phyloP scores from a whole-genome alignment of 2,329 filamentous ascomycete genomes.

The Microsporum audouinii region DNA sequence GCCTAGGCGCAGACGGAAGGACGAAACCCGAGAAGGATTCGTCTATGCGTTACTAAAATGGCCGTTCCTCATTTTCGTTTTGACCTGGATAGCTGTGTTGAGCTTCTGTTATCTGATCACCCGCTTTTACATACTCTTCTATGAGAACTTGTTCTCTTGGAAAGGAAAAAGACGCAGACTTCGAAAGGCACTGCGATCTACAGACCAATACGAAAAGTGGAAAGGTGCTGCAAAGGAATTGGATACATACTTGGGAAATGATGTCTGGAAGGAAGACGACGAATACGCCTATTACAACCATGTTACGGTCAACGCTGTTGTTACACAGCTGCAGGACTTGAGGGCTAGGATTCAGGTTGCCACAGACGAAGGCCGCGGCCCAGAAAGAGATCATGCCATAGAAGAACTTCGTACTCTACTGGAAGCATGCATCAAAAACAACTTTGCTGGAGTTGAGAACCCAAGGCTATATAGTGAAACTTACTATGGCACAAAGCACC shows the following conservation, averaged over 20 bases:
- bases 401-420: constrained; percentile 68
- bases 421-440: constrained; percentile 92
- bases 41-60: constrained; percentile 84
- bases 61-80: constrained; percentile 71
- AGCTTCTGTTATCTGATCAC: constrained; percentile 66
- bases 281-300: constrained; percentile 74
- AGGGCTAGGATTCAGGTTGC: constrained; percentile 28
- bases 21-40: constrained; percentile 90
- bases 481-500: constrained; percentile 92
- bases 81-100: constrained; percentile 67
- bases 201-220: constrained; percentile 74
- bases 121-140: constrained; percentile 77
- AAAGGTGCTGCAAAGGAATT: constrained; percentile 64
- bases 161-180: constrained; percentile 63
- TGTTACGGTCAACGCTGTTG: constrained; percentile 66
- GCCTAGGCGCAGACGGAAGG: constrained; percentile 52
- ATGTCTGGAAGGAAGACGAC: constrained; percentile 38
- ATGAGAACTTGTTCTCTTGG: constrained; percentile 89
- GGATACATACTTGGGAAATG: constrained; percentile 68
- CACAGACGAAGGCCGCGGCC: constrained; percentile 18
- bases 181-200: constrained; percentile 57
- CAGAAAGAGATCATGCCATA: constrained; percentile 33
- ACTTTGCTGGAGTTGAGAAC: constrained; percentile 92
- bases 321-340: constrained; percentile 54
- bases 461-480: constrained; percentile 91